phyloP scores from a whole-genome alignment of 2,329 filamentous ascomycete genomes.

The Aureobasidium vineae region DNA sequence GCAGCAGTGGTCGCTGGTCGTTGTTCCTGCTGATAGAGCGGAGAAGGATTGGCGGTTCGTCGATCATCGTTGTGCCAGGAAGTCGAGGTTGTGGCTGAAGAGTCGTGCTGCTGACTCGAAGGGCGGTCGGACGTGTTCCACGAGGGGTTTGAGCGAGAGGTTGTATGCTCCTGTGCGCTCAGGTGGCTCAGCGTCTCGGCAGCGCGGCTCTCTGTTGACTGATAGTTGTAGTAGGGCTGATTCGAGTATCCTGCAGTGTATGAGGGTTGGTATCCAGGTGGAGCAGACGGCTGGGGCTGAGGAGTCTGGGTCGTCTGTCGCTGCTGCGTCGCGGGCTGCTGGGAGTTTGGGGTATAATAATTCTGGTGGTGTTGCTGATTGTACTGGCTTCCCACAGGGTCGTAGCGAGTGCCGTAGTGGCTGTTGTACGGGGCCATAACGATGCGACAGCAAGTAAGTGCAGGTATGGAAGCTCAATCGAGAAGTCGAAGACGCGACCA shows the following conservation, averaged over 20 bases:
- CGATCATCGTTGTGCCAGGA: conserved; percentile 15
- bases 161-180: conserved; percentile 23
- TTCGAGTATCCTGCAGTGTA: conserved; percentile 5
- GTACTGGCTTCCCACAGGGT: conserved; percentile 37
- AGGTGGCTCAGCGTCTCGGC: conserved; percentile 29
- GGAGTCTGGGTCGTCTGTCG: conserved; percentile 20
- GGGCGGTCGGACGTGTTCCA: conserved; percentile 13
- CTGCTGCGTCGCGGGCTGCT: conserved; percentile 14
- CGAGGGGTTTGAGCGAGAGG: conserved; percentile 11
- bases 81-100: background rate
- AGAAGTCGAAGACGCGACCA: background rate
- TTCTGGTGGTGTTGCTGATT: conserved; percentile 29
- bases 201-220: conserved; percentile 27
- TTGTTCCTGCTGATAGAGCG: conserved; percentile 15
- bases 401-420: conserved; percentile 36
- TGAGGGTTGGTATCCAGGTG: conserved; percentile 9
- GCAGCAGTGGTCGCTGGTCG: background rate
- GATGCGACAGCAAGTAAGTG: background rate
- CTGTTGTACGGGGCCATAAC: conserved; percentile 35
- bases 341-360: conserved; percentile 7
- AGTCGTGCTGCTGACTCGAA: background rate
- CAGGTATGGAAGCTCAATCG: background rate
- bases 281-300: conserved; percentile 21
- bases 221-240: conserved; percentile 16
- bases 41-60: conserved; percentile 2